phyloP scores from a whole-genome alignment of 441 rosid species.

The Breynia disticha region DNA sequence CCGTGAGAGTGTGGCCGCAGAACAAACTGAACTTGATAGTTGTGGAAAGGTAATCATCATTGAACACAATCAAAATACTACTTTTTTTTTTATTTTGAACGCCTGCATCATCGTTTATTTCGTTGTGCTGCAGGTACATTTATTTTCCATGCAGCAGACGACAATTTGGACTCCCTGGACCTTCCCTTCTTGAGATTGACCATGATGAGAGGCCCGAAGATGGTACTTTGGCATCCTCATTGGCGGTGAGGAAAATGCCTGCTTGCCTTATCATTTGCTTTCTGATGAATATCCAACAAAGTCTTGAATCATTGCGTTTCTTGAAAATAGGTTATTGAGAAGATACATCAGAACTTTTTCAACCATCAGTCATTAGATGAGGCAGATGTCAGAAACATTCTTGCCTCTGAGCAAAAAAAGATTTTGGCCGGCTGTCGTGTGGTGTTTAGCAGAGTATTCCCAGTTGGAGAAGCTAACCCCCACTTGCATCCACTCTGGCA shows the following conservation, averaged over 20 bases:
- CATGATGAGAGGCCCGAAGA: constrained; percentile 95
- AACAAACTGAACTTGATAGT: constrained; percentile 81
- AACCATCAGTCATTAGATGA: constrained; percentile 60
- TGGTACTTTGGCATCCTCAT: constrained; percentile 89
- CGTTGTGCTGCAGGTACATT: constrained; percentile 54
- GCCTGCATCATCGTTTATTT: constrained; percentile 3
- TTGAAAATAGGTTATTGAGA: constrained; percentile 74
- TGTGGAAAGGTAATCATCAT: constrained; percentile 64
- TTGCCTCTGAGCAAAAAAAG: constrained; percentile 76
- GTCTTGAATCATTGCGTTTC: constrained; percentile 1
- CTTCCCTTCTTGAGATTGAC: constrained; percentile 97
- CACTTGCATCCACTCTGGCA: constrained; percentile 94
- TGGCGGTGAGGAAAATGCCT: constrained; percentile 54
- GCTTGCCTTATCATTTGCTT: background rate
- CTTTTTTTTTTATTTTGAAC: background rate
- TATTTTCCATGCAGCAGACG: constrained; percentile 97
- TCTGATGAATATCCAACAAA: background rate
- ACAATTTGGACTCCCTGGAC: constrained; percentile 92
- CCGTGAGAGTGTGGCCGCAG: constrained; percentile 96
- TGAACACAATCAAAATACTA: background rate
- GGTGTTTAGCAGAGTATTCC: constrained; percentile 88
- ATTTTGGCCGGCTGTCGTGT: constrained; percentile 82
- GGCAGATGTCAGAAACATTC: constrained; percentile 79
- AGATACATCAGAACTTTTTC: constrained; percentile 67
- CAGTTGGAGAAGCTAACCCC: constrained; percentile 90